Evolutionary conservation across 2,329 filamentous ascomycete species (phyloP), one percentile per base, ranked within the genome.

Genomic region (Laburnicola sp.): DNA sequence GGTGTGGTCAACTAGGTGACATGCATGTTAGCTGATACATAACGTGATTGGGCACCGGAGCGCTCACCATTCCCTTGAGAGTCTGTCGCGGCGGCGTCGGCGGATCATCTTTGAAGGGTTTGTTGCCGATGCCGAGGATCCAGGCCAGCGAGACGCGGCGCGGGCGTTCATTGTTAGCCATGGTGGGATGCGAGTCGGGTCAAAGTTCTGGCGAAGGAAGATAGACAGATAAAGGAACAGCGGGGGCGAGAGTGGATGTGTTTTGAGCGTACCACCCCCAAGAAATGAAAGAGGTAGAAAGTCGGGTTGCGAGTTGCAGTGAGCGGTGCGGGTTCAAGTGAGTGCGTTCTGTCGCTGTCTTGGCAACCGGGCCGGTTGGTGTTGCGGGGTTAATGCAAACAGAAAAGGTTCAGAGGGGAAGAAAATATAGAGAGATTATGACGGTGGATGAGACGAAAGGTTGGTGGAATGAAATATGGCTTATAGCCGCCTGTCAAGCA

Each of bases 91-190:
- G 37, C 11, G 50, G 46, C 16, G 31, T 48, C n/a, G 54, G 50
- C 5, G 49, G 43, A 4, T 63, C 16, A 16, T 16, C 57, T 37
- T 68, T 69, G 60, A 61, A 70, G 2, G 65, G 66, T 30, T 63
- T 64, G 30, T 65, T 58, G 50, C 60, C 65, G 45, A 69, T 54
- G 10, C 68, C 68, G 3, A 70, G 54, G 7, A 69, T 48, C 31
- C 63, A 70, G 3, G 63, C 54, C 53, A 59, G 64, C 3, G 66
- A 69, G 3, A 69, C 49, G 22, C 60, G 59, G 1, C 55, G 57
- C 4, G 50, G 59, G 30, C 32, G 45, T 5, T 38, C 35, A 9
- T 49, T 52, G 31, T 48, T 25, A 4, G 56, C 48, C 65, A 64
- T 67, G 8, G n/a, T 21, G 30, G 9, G 16, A 27, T 30, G 10